Percentiles rank a stretch among this genome's conserved stretches.
phyloP scores from a whole-genome alignment of 2,329 filamentous ascomycete genomes.

The Phialemonium atrogriseum region DNA sequence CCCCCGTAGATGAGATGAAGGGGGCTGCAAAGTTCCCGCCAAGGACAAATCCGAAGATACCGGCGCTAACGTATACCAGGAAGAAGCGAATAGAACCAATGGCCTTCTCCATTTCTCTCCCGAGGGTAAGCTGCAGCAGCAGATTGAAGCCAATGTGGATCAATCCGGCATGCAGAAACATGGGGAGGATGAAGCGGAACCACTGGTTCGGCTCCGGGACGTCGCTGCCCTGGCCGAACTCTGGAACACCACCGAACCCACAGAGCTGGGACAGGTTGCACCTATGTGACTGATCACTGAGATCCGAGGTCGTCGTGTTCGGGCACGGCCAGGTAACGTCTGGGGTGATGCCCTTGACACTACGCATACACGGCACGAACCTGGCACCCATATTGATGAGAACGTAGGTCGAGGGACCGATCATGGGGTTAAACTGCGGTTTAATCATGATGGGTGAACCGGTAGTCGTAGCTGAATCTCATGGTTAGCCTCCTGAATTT shows the following conservation, averaged over 20 bases:
- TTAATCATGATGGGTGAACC: conserved; percentile 71
- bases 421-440: conserved; percentile 92
- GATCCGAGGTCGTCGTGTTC: conserved; percentile 56
- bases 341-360: conserved; percentile 56
- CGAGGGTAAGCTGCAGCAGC: conserved; percentile 81
- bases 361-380: conserved; percentile 92
- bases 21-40: conserved; percentile 87
- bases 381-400: conserved; percentile 96
- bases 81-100: conserved; percentile 86
- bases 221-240: conserved; percentile 47
- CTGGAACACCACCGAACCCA: conserved; percentile 69
- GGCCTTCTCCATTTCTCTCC: conserved; percentile 82
- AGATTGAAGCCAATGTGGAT: conserved; percentile 96
- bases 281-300: conserved; percentile 34
- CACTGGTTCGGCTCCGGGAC: conserved; percentile 76
- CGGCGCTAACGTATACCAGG: conserved; percentile 80
- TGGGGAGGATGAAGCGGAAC: conserved; percentile 92
- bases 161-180: conserved; percentile 89
- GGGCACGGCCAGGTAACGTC: conserved; percentile 69
- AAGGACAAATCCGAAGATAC: conserved; percentile 93
- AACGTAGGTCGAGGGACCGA: conserved; percentile 82
- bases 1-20: conserved; percentile 75
- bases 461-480: conserved; percentile 56
- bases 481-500: neutral
- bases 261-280: conserved; percentile 77